phyloP scores from a whole-genome alignment of 306 rosid species.

The Corylus avellana region DNA sequence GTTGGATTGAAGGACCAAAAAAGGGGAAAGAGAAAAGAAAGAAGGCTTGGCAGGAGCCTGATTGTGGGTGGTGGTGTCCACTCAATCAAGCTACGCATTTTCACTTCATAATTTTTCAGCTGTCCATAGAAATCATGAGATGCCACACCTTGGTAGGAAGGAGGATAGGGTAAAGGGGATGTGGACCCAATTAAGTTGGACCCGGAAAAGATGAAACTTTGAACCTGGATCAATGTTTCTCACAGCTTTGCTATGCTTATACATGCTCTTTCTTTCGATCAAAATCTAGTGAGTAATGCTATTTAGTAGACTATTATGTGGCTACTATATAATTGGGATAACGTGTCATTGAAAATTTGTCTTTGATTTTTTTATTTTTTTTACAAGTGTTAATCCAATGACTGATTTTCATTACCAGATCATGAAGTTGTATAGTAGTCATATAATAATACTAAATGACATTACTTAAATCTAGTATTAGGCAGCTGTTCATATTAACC shows the following conservation, averaged over 20 bases:
- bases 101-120: neutral
- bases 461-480: too few species aligned
- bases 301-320: too few species aligned
- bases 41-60: neutral
- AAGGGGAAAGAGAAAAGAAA: neutral
- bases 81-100: slow-evolving; percentile 11
- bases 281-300: neutral
- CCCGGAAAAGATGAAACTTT: neutral
- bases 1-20: neutral
- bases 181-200: neutral
- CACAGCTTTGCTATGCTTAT: neutral
- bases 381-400: too few species aligned
- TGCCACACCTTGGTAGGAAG: neutral
- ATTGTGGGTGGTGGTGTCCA: slow-evolving; percentile 10
- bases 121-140: neutral
- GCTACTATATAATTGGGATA: too few species aligned
- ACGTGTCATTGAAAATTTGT: too few species aligned
- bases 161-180: neutral
- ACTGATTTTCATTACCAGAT: too few species aligned
- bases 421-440: too few species aligned
- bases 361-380: too few species aligned
- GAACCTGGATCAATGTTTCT: neutral
- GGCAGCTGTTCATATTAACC: neutral
- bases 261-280: neutral
- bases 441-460: too few species aligned